A percentile compares a stretch with the other conserved stretches of the same genome.
Conservation (phyloP, 768 basidiomycete species). For the Rhizopogon roseolus region DNA sequence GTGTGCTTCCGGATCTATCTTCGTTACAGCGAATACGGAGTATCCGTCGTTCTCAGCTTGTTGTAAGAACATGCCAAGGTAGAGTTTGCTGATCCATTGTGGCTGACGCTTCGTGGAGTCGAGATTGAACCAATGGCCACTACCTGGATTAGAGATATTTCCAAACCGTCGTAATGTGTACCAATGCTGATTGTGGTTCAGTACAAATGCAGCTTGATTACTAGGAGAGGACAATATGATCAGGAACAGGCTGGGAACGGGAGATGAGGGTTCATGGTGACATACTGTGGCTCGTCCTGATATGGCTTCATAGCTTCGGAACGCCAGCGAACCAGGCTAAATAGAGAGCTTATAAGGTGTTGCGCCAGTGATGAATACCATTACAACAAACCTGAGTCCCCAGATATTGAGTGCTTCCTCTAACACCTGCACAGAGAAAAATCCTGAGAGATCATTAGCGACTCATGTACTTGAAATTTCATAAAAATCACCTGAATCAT, state of each 20-base stretch:
- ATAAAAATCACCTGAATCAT: conserved; percentile 66
- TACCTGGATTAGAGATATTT: conserved; percentile 33
- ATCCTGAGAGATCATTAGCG: conserved; percentile 43
- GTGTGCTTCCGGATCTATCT: conserved; percentile 49
- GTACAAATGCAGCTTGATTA: conserved; percentile 79
- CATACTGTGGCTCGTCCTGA: conserved; percentile 75
- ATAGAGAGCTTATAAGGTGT: conserved; percentile 5
- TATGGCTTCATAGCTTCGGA: conserved; percentile 75
- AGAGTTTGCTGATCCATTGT: conserved; percentile 80
- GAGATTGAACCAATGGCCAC: conserved; percentile 85
- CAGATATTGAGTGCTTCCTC: conserved; percentile 82
- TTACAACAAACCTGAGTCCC: conserved; percentile 61
- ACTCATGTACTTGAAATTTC: background rate
- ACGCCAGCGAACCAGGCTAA: conserved; percentile 79
- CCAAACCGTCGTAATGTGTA: conserved; percentile 84
- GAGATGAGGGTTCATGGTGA: conserved; percentile 4
- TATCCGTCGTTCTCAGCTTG: conserved; percentile 86
- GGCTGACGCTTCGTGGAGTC: conserved; percentile 70
- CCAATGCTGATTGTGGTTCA: conserved; percentile 88
- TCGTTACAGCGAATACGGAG: conserved; percentile 74
- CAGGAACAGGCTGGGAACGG: background rate
- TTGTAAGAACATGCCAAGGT: conserved; percentile 81
- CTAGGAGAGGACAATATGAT: conserved; percentile 32
- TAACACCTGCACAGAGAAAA: conserved; percentile 89
- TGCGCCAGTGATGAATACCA: conserved; percentile 1